Evolutionary conservation across 2,329 filamentous ascomycete genomes (phyloP), one percentile per base, ranked within the genome.

Genomic region (Acephala macrosclerotiorum): DNA sequence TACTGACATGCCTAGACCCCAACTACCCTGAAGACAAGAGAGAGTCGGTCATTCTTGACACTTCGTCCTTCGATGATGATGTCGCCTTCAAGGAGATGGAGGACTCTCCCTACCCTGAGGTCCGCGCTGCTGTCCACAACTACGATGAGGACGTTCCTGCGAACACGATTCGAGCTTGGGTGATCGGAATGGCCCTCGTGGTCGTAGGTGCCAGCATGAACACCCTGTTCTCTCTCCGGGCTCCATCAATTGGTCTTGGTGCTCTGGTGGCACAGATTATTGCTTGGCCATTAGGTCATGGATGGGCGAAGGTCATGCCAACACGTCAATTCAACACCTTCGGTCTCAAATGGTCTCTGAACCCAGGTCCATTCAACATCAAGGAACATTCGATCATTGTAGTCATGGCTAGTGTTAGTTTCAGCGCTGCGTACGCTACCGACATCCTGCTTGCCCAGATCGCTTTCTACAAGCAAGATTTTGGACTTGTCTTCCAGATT

Each of bases 391-490:
- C 87, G 49, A 84, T 91, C 66, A 90, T 91, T 64, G 86, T 88
- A 20, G 86, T 90, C 70, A 90, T 90, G 73, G 72, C 72, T 9
- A 73, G 84, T 82, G 82, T 68, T 8, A 66, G 61, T 22, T 72
- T 73, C 38, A 65, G 61, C 36, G 66, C 69, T 45, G 68, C 66
- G 36, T 93, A 93, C 71, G 89, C 90, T 1, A 93, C 90, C 1
- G 90, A 93, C 70, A 89, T 92, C 57, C 85, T 94, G 55, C 80
- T 92, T 3, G 90, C 90, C 0, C 90, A 92, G 77, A 79, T 87
- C 20, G 84, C 89, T 18, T 93, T 92, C 72, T 93, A 93, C 87
- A 8, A 91, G 88, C 1, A 91, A 92, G 75, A 89, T 88, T 64
- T 78, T 91, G 12, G 84, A 61, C 86, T 84, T 78, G 81, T 81